Percentiles rank a stretch among this genome's conserved stretches.
These are phyloP conservation scores for Colletotrichum lupini DNA, from an alignment of 2,329 filamentous ascomycete species.

Conservation along the genomic window DNA sequence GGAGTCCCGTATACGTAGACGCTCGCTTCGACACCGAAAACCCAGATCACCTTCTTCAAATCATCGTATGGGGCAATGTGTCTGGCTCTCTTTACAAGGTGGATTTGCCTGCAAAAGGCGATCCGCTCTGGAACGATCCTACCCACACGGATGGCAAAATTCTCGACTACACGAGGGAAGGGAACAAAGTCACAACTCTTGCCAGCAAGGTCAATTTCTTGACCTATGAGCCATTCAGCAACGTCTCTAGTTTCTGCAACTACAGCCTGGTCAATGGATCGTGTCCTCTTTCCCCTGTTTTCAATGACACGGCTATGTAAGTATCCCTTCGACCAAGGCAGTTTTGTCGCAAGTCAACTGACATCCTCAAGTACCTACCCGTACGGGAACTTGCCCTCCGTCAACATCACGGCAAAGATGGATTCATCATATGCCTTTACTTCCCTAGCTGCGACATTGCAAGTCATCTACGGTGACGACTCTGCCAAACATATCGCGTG, in stretches of 20 bases:
- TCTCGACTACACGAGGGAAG: slow-evolving; percentile 63
- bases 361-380: background rate
- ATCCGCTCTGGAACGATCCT: slow-evolving; percentile 71
- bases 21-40: slow-evolving; percentile 76
- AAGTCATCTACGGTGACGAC: slow-evolving; percentile 79
- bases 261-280: slow-evolving; percentile 65
- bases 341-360: background rate
- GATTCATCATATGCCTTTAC: slow-evolving; percentile 87
- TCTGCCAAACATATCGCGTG: slow-evolving; percentile 77
- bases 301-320: slow-evolving; percentile 59
- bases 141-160: slow-evolving; percentile 81
- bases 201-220: slow-evolving; percentile 78
- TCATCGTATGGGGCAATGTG: slow-evolving; percentile 93
- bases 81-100: slow-evolving; percentile 73
- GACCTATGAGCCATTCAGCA: slow-evolving; percentile 76
- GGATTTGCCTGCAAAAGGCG: slow-evolving; percentile 69
- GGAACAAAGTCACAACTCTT: slow-evolving; percentile 76
- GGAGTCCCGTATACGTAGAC: slow-evolving; percentile 79
- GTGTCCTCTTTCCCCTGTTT: slow-evolving; percentile 83
- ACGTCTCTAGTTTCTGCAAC: slow-evolving; percentile 73
- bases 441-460: slow-evolving; percentile 79
- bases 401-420: slow-evolving; percentile 80
- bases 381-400: slow-evolving; percentile 70
- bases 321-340: slow-evolving; percentile 29
- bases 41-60: slow-evolving; percentile 72